Conservation (phyloP, 768 basidiomycete genomes). For the Hypsizygus marmoreus region DNA sequence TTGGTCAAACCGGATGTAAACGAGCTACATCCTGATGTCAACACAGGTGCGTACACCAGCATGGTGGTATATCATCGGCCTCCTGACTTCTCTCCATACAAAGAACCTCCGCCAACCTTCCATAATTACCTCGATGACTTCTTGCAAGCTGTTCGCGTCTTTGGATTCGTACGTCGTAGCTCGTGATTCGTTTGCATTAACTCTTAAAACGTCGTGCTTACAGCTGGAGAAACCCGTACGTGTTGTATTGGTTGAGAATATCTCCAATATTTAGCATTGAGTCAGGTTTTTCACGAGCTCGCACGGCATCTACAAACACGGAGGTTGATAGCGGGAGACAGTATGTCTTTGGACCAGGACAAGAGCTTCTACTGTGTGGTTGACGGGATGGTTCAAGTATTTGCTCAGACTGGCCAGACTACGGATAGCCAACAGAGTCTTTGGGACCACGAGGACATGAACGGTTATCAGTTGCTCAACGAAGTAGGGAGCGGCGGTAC, state of each 20-base stretch:
- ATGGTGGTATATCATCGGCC: not conserved
- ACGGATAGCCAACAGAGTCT: constrained; percentile 49
- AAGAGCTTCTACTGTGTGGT: constrained; percentile 98
- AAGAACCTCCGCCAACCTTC: constrained; percentile 73
- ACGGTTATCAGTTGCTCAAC: constrained; percentile 94
- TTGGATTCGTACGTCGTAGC: constrained; percentile 74
- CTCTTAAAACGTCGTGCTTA: not conserved
- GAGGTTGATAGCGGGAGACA: constrained; percentile 94
- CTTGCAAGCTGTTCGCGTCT: constrained; percentile 92
- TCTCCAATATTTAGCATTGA: not conserved
- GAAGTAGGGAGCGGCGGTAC: constrained; percentile 97
- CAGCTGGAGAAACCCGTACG: constrained; percentile 89
- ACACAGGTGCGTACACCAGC: constrained; percentile 46
- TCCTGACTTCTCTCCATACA: constrained; percentile 9
- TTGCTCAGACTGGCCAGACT: constrained; percentile 65
- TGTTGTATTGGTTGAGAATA: not conserved
- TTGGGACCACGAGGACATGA: constrained; percentile 87
- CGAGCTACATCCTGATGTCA: constrained; percentile 91
- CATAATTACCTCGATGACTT: constrained; percentile 99
- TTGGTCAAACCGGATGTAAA: constrained; percentile 81
- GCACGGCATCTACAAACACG: constrained; percentile 95
- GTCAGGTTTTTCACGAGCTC: constrained; percentile 93
- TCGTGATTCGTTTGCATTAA: not conserved
- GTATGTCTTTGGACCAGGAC: constrained; percentile 85
- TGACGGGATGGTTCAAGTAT: constrained; percentile 96